These are phyloP conservation scores for Pythium rhizo-oryzae DNA, from an alignment of 352 stramenopile species.

Conservation along the genomic window DNA sequence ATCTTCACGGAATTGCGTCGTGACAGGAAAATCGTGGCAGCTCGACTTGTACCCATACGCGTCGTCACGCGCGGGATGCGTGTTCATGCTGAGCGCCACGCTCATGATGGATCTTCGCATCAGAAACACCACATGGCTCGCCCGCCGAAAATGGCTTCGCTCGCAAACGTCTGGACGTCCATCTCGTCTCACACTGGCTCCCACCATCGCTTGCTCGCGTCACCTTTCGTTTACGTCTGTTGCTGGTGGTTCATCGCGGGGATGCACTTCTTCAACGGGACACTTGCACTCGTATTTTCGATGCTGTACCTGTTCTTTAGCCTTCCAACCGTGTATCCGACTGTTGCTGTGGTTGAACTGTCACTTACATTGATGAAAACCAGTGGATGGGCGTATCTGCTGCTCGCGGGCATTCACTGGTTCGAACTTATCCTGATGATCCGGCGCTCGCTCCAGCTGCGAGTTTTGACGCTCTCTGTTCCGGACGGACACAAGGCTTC, in stretches of 20 bases:
- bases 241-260: constrained; percentile 23
- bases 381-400: constrained; percentile 18
- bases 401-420: constrained; percentile 3
- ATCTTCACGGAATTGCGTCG: too few species aligned
- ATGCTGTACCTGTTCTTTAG: constrained; percentile 26
- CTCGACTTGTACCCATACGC: too few species aligned
- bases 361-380: background rate
- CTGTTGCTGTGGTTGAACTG: constrained; percentile 2
- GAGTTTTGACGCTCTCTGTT: constrained; percentile 4
- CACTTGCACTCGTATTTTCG: constrained; percentile 10
- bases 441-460: background rate
- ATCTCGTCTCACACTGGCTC: background rate
- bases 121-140: background rate
- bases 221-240: constrained; percentile 7
- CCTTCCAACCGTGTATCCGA: constrained; percentile 17
- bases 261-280: constrained; percentile 23
- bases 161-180: constrained; percentile 5
- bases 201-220: constrained; percentile 18
- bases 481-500: background rate
- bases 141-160: background rate
- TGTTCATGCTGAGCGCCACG: background rate
- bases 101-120: too few species aligned
- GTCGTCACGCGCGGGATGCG: background rate
- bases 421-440: constrained; percentile 8
- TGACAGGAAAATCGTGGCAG: too few species aligned